These are phyloP conservation scores for Ampelomyces quisqualis DNA, from an alignment of 2,329 filamentous ascomycete species.

Conservation along the genomic window DNA sequence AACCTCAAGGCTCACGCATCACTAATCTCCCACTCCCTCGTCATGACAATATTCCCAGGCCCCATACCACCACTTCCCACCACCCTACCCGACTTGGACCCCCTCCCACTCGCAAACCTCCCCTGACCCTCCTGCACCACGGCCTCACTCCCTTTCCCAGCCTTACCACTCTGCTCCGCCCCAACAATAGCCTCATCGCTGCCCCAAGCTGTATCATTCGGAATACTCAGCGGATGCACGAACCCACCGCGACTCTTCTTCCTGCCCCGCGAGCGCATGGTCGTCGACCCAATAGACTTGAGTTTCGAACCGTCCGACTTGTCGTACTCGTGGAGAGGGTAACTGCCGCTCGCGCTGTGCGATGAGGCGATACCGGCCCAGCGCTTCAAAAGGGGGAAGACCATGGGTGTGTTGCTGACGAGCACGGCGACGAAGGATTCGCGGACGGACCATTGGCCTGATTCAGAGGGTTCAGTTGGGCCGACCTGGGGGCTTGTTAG, in stretches of 20 bases:
- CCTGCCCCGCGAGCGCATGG: not conserved
- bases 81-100: not conserved
- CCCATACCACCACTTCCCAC: not conserved
- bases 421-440: slow-evolving; percentile 51
- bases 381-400: slow-evolving; percentile 34
- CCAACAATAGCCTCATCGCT: slow-evolving; percentile 11
- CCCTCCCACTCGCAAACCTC: not conserved
- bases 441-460: slow-evolving; percentile 46
- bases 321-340: not conserved
- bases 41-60: slow-evolving; percentile 1
- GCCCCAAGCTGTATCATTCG: slow-evolving; percentile 7
- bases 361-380: not conserved
- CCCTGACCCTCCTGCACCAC: not conserved
- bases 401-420: slow-evolving; percentile 48
- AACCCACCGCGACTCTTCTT: slow-evolving; percentile 6
- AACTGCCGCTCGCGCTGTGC: not conserved
- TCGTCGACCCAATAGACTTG: not conserved
- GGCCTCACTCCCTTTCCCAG: too few relatives aligned
- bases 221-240: slow-evolving; percentile 10
- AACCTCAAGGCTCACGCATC: not conserved
- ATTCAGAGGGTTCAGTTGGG: slow-evolving; percentile 44
- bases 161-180: not conserved
- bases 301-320: not conserved
- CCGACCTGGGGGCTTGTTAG: slow-evolving; percentile 33
- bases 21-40: slow-evolving; percentile 3